Evolutionary conservation across 2,329 filamentous ascomycete species (phyloP), one percentile per base, ranked within the genome.

Genomic region (Rutstroemia sydowiana): DNA sequence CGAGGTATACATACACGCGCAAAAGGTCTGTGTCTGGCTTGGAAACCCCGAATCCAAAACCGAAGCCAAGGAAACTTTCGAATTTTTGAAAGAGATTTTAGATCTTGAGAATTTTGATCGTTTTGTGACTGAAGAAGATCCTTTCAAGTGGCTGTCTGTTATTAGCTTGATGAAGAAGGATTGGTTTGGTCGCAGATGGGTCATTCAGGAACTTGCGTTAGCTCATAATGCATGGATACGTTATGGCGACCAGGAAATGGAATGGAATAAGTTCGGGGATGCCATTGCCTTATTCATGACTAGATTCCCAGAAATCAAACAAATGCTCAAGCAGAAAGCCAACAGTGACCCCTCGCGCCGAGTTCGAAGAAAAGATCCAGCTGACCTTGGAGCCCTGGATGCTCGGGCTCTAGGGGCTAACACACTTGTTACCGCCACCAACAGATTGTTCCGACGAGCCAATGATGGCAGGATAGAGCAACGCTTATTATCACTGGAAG

Each of bases 111-210:
- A 39, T 7, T 21, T 53, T 7, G 48, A 55, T 50, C 16, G 18
- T 13, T n/a, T 51, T 3, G 30, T 49, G 21, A 23, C 9, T 14
- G 4, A 44, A 23, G 30, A 9, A 48, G 2, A 31, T 14, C 8
- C 21, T n/a, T 21, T 28, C 18, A 20, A 52, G 3, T 57, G 45
- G 43, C 14, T 21, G 8, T 14, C 49, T 18, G 34, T 59, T 13
- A 30, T 59, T 13, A 40, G 49, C 3, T 26, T 61, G 5, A 61
- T 61, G 57, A 51, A 40, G 16, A 48, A 67, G 6, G 53, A 51
- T 1, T 73, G 69, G 70, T 71, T 73, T 37, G 64, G 58, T 13
- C 62, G 68, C 2, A 59, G 68, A 0, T 72, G 70, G 71, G 62
- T 72, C 1, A 63, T 73, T 0, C 69, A 73, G 49, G 70, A 72